A percentile compares a stretch with the other conserved stretches of the same genome.
These are phyloP conservation scores for Linderina pennispora DNA, from an alignment of 192 early-diverging fungal species.

Conservation along the genomic window DNA sequence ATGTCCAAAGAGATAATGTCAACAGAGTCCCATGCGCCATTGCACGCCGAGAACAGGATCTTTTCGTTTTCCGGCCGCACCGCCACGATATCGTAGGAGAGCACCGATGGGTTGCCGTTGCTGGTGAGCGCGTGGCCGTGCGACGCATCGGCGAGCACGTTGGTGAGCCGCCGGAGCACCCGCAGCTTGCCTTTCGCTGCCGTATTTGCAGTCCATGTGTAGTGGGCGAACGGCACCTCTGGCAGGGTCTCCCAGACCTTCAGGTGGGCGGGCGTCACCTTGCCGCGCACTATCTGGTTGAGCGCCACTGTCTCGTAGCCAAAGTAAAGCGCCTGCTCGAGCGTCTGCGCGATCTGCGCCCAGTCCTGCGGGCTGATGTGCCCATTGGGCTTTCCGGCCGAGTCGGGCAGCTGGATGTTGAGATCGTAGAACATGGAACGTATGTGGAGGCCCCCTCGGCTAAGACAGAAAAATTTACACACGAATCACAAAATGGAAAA, in stretches of 20 bases:
- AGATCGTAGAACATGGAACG: constrained; percentile 49
- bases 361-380: constrained; percentile 25
- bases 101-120: constrained; percentile 4
- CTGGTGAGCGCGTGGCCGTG: constrained; percentile 27
- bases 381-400: constrained; percentile 22
- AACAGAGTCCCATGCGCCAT: constrained; percentile 28
- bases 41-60: constrained; percentile 25
- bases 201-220: constrained; percentile 28
- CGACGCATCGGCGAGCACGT: constrained; percentile 25
- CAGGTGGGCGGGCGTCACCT: constrained; percentile 23
- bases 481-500: no score
- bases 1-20: constrained; percentile 41
- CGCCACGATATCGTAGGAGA: constrained; percentile 39
- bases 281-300: constrained; percentile 33
- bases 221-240: constrained; percentile 6
- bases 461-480: no score
- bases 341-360: constrained; percentile 24
- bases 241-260: constrained; percentile 27
- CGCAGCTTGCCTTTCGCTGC: constrained; percentile 14
- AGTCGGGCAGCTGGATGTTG: constrained; percentile 41
- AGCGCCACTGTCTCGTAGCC: constrained; percentile 38
- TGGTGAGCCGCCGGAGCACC: constrained; percentile 34
- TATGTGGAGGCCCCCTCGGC: no score
- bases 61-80: constrained; percentile 34
- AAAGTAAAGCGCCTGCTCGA: constrained; percentile 28